These are phyloP conservation scores for Teratosphaeria nubilosa DNA, from an alignment of 2,329 filamentous ascomycete genomes.

Conservation along the genomic window DNA sequence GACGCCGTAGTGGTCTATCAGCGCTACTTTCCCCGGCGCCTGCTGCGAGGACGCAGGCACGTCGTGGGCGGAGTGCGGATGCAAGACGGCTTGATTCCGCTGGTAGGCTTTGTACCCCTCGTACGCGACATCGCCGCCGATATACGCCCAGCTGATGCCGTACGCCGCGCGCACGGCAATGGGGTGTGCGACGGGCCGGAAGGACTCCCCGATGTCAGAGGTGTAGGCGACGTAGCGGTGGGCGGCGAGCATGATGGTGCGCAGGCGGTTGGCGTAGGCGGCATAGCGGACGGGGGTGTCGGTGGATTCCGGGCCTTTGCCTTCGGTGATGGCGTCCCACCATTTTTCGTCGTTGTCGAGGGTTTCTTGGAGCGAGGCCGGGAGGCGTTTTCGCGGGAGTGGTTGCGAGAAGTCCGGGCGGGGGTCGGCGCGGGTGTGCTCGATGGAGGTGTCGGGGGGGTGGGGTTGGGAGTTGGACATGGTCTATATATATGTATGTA, in stretches of 20 bases:
- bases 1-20: slow-evolving; percentile 79
- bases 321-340: slow-evolving; percentile 48
- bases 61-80: slow-evolving; percentile 49
- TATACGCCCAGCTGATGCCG: slow-evolving; percentile 83
- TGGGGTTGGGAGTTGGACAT: slow-evolving; percentile 1
- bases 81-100: slow-evolving; percentile 65
- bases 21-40: slow-evolving; percentile 39
- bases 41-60: slow-evolving; percentile 6
- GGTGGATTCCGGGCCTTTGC: slow-evolving; percentile 68
- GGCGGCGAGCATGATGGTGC: slow-evolving; percentile 66
- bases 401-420: slow-evolving; percentile 40
- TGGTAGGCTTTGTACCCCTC: slow-evolving; percentile 94
- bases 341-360: slow-evolving; percentile 59
- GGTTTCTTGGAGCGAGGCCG: slow-evolving; percentile 45
- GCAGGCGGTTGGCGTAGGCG: slow-evolving; percentile 67
- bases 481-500: slow-evolving; percentile 2
- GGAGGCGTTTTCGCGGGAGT: slow-evolving; percentile 42
- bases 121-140: slow-evolving; percentile 79
- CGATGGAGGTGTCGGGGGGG: slow-evolving; percentile 26
- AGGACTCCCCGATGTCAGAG: slow-evolving; percentile 87
- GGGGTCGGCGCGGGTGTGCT: slow-evolving; percentile 32
- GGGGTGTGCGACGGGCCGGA: slow-evolving; percentile 84
- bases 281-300: slow-evolving; percentile 83
- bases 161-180: slow-evolving; percentile 74
- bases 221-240: slow-evolving; percentile 97